Conservation (phyloP, 2,329 filamentous ascomycete species). For the Ceratocystis cacaofunesta region DNA sequence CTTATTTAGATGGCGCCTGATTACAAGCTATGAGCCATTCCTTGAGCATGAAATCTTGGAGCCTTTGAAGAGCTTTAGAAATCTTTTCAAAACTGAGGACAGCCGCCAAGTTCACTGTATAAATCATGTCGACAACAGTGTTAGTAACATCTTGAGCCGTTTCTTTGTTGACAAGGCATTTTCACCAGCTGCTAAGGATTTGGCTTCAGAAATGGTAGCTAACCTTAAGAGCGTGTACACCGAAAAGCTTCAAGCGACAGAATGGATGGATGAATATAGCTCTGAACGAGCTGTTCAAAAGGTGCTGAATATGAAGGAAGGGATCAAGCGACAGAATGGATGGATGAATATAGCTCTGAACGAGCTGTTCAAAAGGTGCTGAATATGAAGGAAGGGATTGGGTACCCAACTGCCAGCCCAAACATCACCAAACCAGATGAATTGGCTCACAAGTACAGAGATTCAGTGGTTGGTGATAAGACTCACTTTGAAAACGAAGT, state of each 20-base stretch:
- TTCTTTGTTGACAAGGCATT: constrained; percentile 59
- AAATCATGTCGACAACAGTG: constrained; percentile 37
- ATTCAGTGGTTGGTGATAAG: constrained; percentile 34
- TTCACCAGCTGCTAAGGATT: constrained; percentile 47
- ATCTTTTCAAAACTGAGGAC: constrained; percentile 31
- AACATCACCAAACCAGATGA: constrained; percentile 43
- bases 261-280: constrained; percentile 51
- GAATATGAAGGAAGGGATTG: constrained; percentile 54
- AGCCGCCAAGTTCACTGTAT: constrained; percentile 46
- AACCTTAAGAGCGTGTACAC: constrained; percentile 55
- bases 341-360: constrained; percentile 44
- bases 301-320: constrained; percentile 50
- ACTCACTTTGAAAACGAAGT: constrained; percentile 45
- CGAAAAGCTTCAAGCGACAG: constrained; percentile 39
- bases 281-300: constrained; percentile 47
- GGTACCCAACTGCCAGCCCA: constrained; percentile 48
- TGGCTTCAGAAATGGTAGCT: constrained; percentile 56
- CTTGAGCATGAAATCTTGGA: constrained; percentile 47
- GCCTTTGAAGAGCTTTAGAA: constrained; percentile 46
- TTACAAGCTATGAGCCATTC: constrained; percentile 36
- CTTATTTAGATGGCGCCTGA: constrained; percentile 52
- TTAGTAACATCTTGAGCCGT: constrained; percentile 55
- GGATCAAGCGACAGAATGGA: constrained; percentile 50
- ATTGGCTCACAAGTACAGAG: constrained; percentile 42
- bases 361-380: constrained; percentile 49